Percentiles rank a stretch among this genome's conserved stretches.
These are phyloP conservation scores for Helianthus tuberosus DNA, from an alignment of 129 eudicot species.

Conservation along the genomic window DNA sequence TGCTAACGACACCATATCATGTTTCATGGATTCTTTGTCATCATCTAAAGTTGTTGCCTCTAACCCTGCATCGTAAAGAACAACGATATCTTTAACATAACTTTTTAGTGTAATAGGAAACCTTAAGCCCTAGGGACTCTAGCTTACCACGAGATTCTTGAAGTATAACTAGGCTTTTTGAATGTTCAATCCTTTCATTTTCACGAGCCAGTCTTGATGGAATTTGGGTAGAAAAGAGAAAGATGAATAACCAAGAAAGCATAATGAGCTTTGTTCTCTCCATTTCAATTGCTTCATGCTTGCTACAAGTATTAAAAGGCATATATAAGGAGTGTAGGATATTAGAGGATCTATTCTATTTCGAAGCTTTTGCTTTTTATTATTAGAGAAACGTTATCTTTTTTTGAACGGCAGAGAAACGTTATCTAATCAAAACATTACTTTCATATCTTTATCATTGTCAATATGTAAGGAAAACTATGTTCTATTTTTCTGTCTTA, in stretches of 20 bases:
- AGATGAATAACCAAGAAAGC: constrained; percentile 24
- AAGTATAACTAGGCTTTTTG: constrained; percentile 29
- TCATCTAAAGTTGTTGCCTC: background rate
- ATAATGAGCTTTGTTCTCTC: constrained; percentile 27
- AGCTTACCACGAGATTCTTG: constrained; percentile 35
- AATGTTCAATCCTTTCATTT: background rate
- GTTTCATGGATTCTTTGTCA: constrained; percentile 9
- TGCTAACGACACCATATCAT: constrained; percentile 12
- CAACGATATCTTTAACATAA: background rate
- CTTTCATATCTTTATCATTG: too few relatives aligned
- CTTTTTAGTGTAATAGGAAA: background rate
- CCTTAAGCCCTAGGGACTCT: background rate
- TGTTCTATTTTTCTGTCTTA: background rate
- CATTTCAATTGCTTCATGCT: constrained; percentile 19
- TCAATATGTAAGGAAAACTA: background rate
- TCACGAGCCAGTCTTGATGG: constrained; percentile 28
- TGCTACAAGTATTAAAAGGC: constrained; percentile 2
- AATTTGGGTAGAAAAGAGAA: constrained; percentile 26
- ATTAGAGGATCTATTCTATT: constrained; percentile 16
- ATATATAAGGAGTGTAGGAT: constrained; percentile 22
- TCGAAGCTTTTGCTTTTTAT: background rate
- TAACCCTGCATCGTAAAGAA: constrained; percentile 18
- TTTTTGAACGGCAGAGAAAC: too few relatives aligned
- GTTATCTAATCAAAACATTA: too few relatives aligned
- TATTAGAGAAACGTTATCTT: too few relatives aligned